Conservation (phyloP, 768 basidiomycete genomes). For the button mushroom (Agaricus bisporus) region DNA sequence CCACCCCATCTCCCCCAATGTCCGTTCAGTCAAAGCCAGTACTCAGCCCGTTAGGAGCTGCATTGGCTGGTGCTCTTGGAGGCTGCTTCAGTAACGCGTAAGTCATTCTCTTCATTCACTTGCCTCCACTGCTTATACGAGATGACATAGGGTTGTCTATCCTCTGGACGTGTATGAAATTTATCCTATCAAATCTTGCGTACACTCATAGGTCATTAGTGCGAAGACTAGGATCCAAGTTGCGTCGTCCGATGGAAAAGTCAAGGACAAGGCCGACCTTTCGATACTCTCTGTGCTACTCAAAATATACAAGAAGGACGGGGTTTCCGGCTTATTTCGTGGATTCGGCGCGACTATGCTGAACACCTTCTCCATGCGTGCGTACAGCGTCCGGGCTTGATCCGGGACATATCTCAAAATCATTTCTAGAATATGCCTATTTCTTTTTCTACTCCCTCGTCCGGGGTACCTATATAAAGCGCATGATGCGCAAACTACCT, state of each 20-base stretch:
- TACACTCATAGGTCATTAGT: slow-evolving; percentile 32
- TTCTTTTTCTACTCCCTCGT: slow-evolving; percentile 99
- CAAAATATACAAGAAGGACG: slow-evolving; percentile 74
- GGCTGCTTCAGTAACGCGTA: slow-evolving; percentile 92
- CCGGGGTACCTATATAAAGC: slow-evolving; percentile 73
- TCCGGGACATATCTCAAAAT: slow-evolving; percentile 5
- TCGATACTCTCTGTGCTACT: slow-evolving; percentile 62
- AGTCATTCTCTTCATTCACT: slow-evolving; percentile 25
- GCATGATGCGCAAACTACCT: slow-evolving; percentile 53
- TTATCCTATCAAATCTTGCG: not conserved
- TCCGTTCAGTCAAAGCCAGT: slow-evolving; percentile 50
- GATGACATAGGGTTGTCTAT: slow-evolving; percentile 68
- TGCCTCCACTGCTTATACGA: slow-evolving; percentile 1
- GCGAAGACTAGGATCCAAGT: slow-evolving; percentile 96
- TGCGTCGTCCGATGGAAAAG: slow-evolving; percentile 38
- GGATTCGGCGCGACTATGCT: slow-evolving; percentile 97
- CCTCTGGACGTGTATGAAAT: slow-evolving; percentile 84
- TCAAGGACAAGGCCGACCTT: slow-evolving; percentile 46
- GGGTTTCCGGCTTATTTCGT: slow-evolving; percentile 76
- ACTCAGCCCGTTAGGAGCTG: slow-evolving; percentile 83
- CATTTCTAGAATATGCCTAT: slow-evolving; percentile 84
- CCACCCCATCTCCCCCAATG: slow-evolving; percentile 25
- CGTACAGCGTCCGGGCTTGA: slow-evolving; percentile 23
- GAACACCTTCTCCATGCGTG: slow-evolving; percentile 97
- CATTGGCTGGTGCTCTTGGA: slow-evolving; percentile 88